phyloP scores from a whole-genome alignment of 2,329 filamentous ascomycete genomes.

The Phaeoacremonium minimum region DNA sequence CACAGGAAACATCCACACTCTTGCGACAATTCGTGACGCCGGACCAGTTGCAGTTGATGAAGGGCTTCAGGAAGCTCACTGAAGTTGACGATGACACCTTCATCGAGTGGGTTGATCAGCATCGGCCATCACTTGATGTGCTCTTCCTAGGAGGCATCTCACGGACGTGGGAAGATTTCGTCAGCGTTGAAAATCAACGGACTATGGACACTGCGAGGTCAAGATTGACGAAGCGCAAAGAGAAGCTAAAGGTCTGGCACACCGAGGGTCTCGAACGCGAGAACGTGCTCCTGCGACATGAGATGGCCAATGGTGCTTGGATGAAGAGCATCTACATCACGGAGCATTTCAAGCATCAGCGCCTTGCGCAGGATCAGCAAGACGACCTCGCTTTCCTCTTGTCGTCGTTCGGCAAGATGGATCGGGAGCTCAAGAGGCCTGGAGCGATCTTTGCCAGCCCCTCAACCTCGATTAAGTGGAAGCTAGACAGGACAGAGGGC shows the following conservation, averaged over 20 bases:
- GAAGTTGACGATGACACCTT: slow-evolving; percentile 89
- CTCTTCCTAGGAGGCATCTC: slow-evolving; percentile 81
- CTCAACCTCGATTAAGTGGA: slow-evolving; percentile 66
- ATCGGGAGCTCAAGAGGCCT: slow-evolving; percentile 71
- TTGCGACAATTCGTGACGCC: slow-evolving; percentile 67
- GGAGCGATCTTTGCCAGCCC: slow-evolving; percentile 74
- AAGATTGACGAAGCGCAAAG: slow-evolving; percentile 71
- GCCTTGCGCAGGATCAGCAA: slow-evolving; percentile 86
- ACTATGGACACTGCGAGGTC: slow-evolving; percentile 71
- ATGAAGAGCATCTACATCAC: slow-evolving; percentile 92
- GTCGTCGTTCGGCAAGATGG: slow-evolving; percentile 72
- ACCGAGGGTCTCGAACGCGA: slow-evolving; percentile 64
- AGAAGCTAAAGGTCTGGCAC: slow-evolving; percentile 78
- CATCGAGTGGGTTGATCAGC: slow-evolving; percentile 80
- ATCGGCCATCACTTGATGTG: slow-evolving; percentile 71
- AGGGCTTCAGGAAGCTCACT: slow-evolving; percentile 77
- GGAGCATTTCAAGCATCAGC: slow-evolving; percentile 87
- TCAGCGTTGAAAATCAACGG: slow-evolving; percentile 72
- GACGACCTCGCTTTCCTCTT: slow-evolving; percentile 79
- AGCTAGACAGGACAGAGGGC: slow-evolving; percentile 91
- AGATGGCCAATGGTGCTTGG: slow-evolving; percentile 85
- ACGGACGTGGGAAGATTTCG: slow-evolving; percentile 84
- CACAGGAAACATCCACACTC: slow-evolving; percentile 70
- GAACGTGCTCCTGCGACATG: slow-evolving; percentile 73
- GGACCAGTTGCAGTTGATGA: slow-evolving; percentile 67